Conservation (phyloP, 75 land plant species). For the Isoetes taiwanensis region DNA sequence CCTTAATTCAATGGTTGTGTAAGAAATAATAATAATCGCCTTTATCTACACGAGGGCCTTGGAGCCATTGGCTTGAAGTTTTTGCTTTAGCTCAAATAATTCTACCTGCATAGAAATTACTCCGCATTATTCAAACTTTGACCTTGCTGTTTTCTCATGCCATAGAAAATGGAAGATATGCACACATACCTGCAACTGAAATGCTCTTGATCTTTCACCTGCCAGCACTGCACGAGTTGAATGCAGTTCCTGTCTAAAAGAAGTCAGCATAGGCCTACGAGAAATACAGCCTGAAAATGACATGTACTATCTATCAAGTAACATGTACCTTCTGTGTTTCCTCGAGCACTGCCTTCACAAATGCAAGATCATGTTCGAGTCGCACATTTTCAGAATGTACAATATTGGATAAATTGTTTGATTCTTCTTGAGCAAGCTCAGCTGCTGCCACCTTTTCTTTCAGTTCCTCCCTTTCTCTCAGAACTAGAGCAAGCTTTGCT, state of each 20-base stretch:
- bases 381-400: conserved; percentile 89
- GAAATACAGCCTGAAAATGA: neutral
- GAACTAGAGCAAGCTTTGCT: conserved; percentile 33
- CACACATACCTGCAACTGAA: conserved; percentile 73
- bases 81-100: conserved; percentile 26
- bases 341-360: conserved; percentile 84
- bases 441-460: conserved; percentile 50
- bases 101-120: conserved; percentile 14
- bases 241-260: conserved; percentile 69
- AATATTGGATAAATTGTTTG: conserved; percentile 67
- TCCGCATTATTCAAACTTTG: neutral
- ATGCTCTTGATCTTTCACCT: conserved; percentile 73
- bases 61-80: too few species aligned
- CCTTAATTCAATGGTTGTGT: too few species aligned
- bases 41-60: too few species aligned
- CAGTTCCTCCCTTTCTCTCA: conserved; percentile 52
- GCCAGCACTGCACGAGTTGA: conserved; percentile 82
- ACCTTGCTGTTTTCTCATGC: neutral
- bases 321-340: conserved; percentile 80
- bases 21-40: too few species aligned
- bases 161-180: neutral
- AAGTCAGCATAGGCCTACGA: neutral
- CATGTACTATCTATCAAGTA: neutral
- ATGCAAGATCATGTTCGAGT: conserved; percentile 93
- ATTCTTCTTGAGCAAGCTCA: conserved; percentile 78